phyloP scores from a whole-genome alignment of 257 asterid genomes.

The Solanum megistacrolobum region DNA sequence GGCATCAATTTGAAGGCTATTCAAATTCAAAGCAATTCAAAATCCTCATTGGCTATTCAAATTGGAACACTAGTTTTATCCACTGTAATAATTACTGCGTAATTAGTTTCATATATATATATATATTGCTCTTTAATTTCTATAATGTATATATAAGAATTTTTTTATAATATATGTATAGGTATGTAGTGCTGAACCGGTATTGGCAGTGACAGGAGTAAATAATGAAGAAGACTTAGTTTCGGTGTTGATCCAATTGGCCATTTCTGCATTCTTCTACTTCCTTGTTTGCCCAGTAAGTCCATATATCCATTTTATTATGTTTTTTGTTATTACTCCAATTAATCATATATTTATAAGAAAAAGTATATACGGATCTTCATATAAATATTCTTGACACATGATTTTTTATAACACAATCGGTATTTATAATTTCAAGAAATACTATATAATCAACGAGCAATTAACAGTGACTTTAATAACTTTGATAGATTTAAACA shows the following conservation, averaged over 20 bases:
- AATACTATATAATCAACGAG: no score
- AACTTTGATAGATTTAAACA: no score
- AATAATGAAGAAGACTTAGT: conserved; percentile 46
- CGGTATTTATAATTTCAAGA: no score
- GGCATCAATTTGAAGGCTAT: conserved; percentile 4
- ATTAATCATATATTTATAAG: no score
- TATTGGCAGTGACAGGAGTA: conserved; percentile 10
- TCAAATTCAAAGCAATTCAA: conserved; percentile 8
- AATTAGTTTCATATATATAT: neutral
- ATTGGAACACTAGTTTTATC: conserved; percentile 40
- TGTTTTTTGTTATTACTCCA: no score
- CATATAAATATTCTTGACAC: no score
- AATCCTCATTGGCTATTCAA: conserved; percentile 46
- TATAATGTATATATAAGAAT: neutral
- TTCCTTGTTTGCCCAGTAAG: conserved; percentile 67
- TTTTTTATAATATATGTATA: neutral
- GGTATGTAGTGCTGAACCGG: neutral
- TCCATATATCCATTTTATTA: neutral
- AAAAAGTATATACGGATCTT: no score
- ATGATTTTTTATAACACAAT: no score
- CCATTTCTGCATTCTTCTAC: conserved; percentile 64
- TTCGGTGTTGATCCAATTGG: conserved; percentile 55
- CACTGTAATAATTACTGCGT: conserved; percentile 19
- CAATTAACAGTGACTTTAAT: no score
- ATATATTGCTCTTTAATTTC: neutral